These are phyloP conservation scores for Cylindrotheca fusiformis DNA, from an alignment of 108 stramenopile species.

Conservation along the genomic window DNA sequence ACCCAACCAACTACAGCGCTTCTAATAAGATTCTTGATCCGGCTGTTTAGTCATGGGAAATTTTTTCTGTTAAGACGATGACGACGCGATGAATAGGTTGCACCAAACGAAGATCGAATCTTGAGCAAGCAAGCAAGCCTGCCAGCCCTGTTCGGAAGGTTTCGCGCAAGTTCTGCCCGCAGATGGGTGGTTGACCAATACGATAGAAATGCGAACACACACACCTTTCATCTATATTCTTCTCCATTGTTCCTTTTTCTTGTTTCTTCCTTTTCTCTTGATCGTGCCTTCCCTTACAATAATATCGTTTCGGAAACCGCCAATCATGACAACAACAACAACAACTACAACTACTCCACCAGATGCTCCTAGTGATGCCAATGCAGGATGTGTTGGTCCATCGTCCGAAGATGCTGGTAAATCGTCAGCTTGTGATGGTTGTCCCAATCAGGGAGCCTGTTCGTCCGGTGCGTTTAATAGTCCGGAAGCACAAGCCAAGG, in stretches of 20 bases:
- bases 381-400: conserved; percentile 95
- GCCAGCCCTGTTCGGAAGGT: too few relatives aligned
- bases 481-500: conserved; percentile 61
- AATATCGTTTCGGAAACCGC: too few relatives aligned
- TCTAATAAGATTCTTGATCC: too few relatives aligned
- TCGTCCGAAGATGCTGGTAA: conserved; percentile 90
- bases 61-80: too few relatives aligned
- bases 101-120: too few relatives aligned
- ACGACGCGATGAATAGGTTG: too few relatives aligned
- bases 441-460: conserved; percentile 95
- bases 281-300: not conserved
- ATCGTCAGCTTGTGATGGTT: conserved; percentile 91
- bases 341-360: conserved; percentile 1
- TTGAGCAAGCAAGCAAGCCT: too few relatives aligned
- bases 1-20: too few relatives aligned
- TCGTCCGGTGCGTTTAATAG: conserved; percentile 82
- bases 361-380: conserved; percentile 66
- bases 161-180: too few relatives aligned
- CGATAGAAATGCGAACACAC: too few relatives aligned
- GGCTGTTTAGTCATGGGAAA: too few relatives aligned
- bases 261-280: not conserved
- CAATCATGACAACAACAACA: not conserved
- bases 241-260: not conserved
- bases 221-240: not conserved
- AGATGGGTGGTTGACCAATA: too few relatives aligned